Base-by-base conservation (phyloP, 768 basidiomycete genomes). In the Myochromella boudieri region DNA sequence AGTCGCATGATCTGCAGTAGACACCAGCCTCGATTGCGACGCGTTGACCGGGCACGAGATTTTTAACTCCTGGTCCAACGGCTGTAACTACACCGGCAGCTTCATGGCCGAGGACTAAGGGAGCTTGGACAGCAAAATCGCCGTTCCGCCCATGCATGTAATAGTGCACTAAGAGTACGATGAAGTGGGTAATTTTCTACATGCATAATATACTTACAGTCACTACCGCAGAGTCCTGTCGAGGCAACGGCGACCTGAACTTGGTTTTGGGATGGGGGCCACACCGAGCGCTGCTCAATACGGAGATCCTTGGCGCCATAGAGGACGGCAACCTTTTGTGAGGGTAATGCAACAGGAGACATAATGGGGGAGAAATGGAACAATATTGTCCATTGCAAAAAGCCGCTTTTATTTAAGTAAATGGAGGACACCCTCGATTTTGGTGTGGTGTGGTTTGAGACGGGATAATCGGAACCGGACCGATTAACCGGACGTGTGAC, bases 21-120 rank as follows among this genome's bases (percentile, higher is more conserved):
- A 95, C 82, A 22, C 95, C 95, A 4, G 91, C 88, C 65, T 97
- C 95, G 63, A 97, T 87, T 21, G 92, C 95, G 42, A 97, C 94
- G 44, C 90, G 84, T 64, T 92, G 87, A 27, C 94, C 93, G 17
- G 85, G 78, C 11, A 69, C 64, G 49, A 93, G 69, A 59, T 77
- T 59, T 53, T 71, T 75, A 34, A 85, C 84, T 14, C 83, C 82
- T 10, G 84, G 77, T 9, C 89, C 88, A 47, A 95, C 75, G n/a
- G 91, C 85, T 46, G 86, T 85, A 59, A 97, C 72, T 59, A 90
- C 67, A 26, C 94, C 95, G n/a, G 90, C 82, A 0, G 93, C 78
- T 72, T 97, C 95, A 67, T 97, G 95, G 20, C 95, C 95, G 25
- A 98, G 85, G 37, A 94, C 86, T 48, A 97, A 81, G 3, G 95